Conservation (phyloP, 2,329 filamentous ascomycete species). For the Beauveria brongniartii region DNA sequence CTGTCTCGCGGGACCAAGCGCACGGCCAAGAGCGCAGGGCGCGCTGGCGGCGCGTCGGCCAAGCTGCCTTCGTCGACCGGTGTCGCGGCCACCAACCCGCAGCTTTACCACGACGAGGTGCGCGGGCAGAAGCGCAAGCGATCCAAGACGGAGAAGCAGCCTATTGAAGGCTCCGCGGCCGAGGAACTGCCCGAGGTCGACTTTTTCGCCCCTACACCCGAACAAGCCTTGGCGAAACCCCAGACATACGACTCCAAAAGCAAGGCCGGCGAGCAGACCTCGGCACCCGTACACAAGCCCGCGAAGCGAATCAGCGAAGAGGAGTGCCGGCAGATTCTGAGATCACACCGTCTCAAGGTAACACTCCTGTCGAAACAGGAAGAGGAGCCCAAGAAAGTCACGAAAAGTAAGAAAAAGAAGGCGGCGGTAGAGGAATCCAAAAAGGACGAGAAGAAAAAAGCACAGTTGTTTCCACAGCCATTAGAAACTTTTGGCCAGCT, state of each 20-base stretch:
- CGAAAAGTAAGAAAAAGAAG: slow-evolving; percentile 38
- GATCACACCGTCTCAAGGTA: slow-evolving; percentile 77
- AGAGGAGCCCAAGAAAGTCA: slow-evolving; percentile 40
- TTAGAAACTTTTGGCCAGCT: slow-evolving; percentile 70
- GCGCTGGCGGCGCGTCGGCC: slow-evolving; percentile 22
- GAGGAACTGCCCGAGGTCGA: slow-evolving; percentile 43
- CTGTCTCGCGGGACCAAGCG: slow-evolving; percentile 62
- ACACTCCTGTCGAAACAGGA: slow-evolving; percentile 57
- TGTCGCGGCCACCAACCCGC: slow-evolving; percentile 56
- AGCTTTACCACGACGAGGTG: slow-evolving; percentile 57
- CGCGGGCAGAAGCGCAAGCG: slow-evolving; percentile 50
- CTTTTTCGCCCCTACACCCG: slow-evolving; percentile 48
- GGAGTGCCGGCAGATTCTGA: slow-evolving; percentile 65
- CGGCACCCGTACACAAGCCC: slow-evolving; percentile 20
- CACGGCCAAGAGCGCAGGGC: slow-evolving; percentile 28
- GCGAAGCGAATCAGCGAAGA: slow-evolving; percentile 49
- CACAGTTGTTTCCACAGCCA: slow-evolving; percentile 68
- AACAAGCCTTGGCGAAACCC: slow-evolving; percentile 16
- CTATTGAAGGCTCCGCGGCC: slow-evolving; percentile 19
- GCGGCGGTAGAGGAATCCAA: slow-evolving; percentile 38
- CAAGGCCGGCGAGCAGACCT: slow-evolving; percentile 15
- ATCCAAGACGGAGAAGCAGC: slow-evolving; percentile 22
- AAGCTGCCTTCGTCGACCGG: slow-evolving; percentile 50
- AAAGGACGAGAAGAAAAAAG: slow-evolving; percentile 49
- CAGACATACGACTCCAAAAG: slow-evolving; percentile 16